Evolutionary conservation across 176 grass and related monocot genomes (phyloP).

Genomic region (Poa annua): DNA sequence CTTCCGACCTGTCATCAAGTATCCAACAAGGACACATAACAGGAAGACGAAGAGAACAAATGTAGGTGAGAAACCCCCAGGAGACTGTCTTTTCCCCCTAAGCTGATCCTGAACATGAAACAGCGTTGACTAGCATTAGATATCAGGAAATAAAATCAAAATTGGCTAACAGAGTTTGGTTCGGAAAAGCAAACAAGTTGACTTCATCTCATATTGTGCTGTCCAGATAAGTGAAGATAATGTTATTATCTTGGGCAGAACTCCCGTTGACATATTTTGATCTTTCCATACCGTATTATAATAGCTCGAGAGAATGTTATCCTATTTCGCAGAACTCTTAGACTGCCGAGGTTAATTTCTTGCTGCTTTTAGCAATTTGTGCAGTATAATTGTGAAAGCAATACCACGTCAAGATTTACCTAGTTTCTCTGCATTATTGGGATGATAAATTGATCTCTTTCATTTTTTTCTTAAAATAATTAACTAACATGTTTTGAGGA

Average conservation of each 20-base stretch:
- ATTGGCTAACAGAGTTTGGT: neutral
- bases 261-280: neutral
- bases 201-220: neutral
- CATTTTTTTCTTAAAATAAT: constrained; percentile 15
- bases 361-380: neutral
- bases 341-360: neutral
- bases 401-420: neutral
- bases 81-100: constrained; percentile 35
- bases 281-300: neutral
- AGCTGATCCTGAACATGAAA: constrained; percentile 57
- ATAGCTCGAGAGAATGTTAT: constrained; percentile 3
- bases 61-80: constrained; percentile 51
- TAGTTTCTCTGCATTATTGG: neutral
- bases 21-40: constrained; percentile 56
- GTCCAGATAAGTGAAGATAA: neutral
- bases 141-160: constrained; percentile 9
- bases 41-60: constrained; percentile 53
- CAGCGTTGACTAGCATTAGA: constrained; percentile 15
- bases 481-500: neutral
- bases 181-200: neutral
- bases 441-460: neutral
- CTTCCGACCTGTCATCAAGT: constrained; percentile 45
- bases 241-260: neutral
- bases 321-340: neutral
- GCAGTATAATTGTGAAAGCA: neutral